These are phyloP conservation scores for Ceratocystis eucalypticola DNA, from an alignment of 2,329 filamentous ascomycete genomes.

Conservation along the genomic window DNA sequence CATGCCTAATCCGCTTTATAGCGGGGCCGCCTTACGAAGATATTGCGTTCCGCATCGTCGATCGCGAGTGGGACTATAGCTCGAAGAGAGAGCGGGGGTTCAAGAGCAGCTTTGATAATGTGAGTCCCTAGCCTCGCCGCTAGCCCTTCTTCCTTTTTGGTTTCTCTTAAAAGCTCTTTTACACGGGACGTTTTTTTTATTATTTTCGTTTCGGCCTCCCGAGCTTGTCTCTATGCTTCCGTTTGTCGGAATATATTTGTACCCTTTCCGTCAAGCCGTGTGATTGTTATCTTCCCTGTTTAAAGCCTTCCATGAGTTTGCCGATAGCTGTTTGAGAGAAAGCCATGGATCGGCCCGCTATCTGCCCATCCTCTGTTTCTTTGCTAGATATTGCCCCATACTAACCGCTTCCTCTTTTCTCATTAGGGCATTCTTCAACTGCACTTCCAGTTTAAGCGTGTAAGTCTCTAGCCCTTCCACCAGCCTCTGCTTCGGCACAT, in stretches of 20 bases:
- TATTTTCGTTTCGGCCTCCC: constrained; percentile 9
- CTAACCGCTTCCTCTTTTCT: constrained; percentile 19
- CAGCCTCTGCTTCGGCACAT: constrained; percentile 2
- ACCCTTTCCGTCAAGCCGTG: neutral
- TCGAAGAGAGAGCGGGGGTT: constrained; percentile 91
- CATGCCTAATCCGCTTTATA: constrained; percentile 89
- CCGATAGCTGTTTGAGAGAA: neutral
- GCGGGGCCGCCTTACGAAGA: constrained; percentile 93
- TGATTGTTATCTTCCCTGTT: neutral
- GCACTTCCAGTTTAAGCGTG: constrained; percentile 98
- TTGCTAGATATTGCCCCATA: constrained; percentile 15
- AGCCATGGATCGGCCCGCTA: neutral
- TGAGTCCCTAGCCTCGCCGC: constrained; percentile 32
- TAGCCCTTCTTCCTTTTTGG: too few relatives aligned
- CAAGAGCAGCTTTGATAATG: constrained; percentile 94
- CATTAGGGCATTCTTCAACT: constrained; percentile 79
- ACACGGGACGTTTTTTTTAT: neutral
- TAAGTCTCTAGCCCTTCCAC: constrained; percentile 30
- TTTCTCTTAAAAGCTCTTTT: too few relatives aligned
- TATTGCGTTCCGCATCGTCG: constrained; percentile 91
- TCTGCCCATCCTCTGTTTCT: constrained; percentile 2
- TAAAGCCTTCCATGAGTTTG: neutral
- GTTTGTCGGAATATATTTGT: neutral
- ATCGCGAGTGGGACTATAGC: constrained; percentile 98
- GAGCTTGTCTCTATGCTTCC: constrained; percentile 14